These are phyloP conservation scores for Melocanna baccifera DNA, from an alignment of 176 grass and related monocot species.

Conservation along the genomic window DNA sequence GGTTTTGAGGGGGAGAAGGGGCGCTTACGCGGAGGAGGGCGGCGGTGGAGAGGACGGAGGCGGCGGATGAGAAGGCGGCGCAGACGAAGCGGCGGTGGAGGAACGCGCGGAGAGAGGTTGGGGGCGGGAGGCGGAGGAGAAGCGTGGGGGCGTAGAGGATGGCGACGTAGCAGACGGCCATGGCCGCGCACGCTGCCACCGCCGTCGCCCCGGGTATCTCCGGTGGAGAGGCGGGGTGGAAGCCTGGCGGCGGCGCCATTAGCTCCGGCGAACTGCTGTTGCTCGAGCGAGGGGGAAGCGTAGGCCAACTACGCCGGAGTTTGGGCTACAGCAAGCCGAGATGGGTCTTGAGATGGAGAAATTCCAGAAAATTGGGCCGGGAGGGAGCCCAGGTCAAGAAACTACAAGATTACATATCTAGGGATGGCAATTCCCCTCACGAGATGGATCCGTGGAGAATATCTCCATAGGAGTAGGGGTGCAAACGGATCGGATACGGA, in stretches of 20 bases:
- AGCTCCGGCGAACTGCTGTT: neutral
- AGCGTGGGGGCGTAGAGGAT: conserved; percentile 59
- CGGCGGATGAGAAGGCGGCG: conserved; percentile 54
- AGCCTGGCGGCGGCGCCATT: conserved; percentile 6
- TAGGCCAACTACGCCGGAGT: neutral
- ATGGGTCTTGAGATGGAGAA: too few relatives aligned
- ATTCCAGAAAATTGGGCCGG: too few relatives aligned
- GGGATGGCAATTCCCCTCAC: too few relatives aligned
- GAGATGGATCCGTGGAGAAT: too few relatives aligned
- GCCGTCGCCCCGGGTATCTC: conserved; percentile 30
- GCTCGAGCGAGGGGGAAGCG: neutral
- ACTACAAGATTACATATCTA: too few relatives aligned
- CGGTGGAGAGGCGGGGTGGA: neutral
- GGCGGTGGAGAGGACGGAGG: conserved; percentile 34
- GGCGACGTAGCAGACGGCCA: conserved; percentile 64
- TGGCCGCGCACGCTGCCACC: conserved; percentile 46
- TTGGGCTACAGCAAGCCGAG: neutral
- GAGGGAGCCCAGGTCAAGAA: too few relatives aligned
- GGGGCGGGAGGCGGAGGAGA: conserved; percentile 53
- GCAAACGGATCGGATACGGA: too few relatives aligned
- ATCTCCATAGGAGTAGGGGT: too few relatives aligned
- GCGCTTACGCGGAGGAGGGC: conserved; percentile 53
- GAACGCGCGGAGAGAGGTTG: conserved; percentile 47
- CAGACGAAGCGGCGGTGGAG: conserved; percentile 61
- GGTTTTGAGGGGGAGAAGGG: neutral